A percentile compares a stretch with the other conserved stretches of the same genome.
Evolutionary conservation across 2,329 filamentous ascomycete genomes (phyloP).

Genomic region (Xylariaceae sp.): DNA sequence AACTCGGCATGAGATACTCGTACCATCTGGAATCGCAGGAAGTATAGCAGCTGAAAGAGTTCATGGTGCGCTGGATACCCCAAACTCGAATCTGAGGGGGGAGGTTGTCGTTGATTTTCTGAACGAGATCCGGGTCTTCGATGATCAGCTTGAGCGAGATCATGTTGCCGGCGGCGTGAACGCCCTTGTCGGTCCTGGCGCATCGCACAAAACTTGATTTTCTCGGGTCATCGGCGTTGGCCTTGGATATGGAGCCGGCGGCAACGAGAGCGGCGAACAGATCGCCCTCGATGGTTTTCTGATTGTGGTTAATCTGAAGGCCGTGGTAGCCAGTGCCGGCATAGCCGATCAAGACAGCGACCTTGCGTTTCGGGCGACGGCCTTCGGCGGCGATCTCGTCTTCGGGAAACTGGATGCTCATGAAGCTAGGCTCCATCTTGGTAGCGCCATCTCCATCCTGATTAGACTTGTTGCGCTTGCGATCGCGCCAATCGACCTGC

Average conservation of each 20-base stretch:
- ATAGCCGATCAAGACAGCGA: slow-evolving; percentile 92
- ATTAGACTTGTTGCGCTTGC: slow-evolving; percentile 50
- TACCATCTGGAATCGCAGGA: slow-evolving; percentile 94
- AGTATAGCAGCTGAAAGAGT: slow-evolving; percentile 90
- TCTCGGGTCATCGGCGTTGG: slow-evolving; percentile 92
- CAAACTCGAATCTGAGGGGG: slow-evolving; percentile 89
- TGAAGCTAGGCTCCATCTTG: slow-evolving; percentile 45
- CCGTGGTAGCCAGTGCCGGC: slow-evolving; percentile 95
- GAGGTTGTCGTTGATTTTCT: slow-evolving; percentile 84
- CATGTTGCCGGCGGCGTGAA: slow-evolving; percentile 92
- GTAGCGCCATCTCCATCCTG: slow-evolving; percentile 26
- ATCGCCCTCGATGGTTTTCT: slow-evolving; percentile 95
- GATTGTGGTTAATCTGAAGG: slow-evolving; percentile 79
- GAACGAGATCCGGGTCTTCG: slow-evolving; percentile 78
- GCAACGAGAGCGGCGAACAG: slow-evolving; percentile 87
- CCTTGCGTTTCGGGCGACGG: slow-evolving; percentile 88
- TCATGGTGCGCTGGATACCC: slow-evolving; percentile 86
- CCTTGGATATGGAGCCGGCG: slow-evolving; percentile 90
- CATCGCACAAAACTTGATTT: slow-evolving; percentile 93
- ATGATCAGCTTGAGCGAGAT: slow-evolving; percentile 94
- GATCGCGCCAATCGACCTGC: slow-evolving; percentile 40
- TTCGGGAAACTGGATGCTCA: slow-evolving; percentile 53
- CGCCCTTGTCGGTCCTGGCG: slow-evolving; percentile 93
- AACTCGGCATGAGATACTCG: slow-evolving; percentile 92
- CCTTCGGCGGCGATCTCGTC: slow-evolving; percentile 86